Base-by-base conservation (phyloP, 441 rosid species). In the Adansonia madagascariensis region DNA sequence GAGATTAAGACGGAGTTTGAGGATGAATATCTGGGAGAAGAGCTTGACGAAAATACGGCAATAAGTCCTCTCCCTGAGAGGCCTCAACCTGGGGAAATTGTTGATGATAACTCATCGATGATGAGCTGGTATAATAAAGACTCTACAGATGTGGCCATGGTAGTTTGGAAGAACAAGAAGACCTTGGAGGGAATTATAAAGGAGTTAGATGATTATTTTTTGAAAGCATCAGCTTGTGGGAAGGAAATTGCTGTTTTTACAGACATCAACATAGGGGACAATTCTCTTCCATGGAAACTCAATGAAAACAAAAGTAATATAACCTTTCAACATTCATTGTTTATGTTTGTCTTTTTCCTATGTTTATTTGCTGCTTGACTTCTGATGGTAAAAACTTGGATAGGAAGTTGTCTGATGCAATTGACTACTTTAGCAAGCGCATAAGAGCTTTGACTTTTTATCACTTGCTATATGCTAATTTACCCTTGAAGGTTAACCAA, bases 121-220 rank as follows among this genome's bases (percentile, higher is more conserved):
- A 77, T 77, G 82, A 94, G 97, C 89, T 85, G 79, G 83, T 78
- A 62, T 35, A 79, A 92, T 47, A 88, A 85, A 82, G 92, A 85
- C 73, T 80, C 85, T 62, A 79, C 79, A 55, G 85, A 87, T 63
- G 67, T 71, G 82, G 77, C 81, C 67, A 75, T 77, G 87, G 83
- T 73, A 31, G 78, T 73, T 12, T 78, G 83, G 88, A 89, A 86
- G 84, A 80, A 80, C 77, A 91, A 83, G 86, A 90, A 79, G 83
- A 90, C 92, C 64, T 85, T 95, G 88, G 93, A 90, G 78, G 88
- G 87, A 55, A 89, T 95, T 64, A 78, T 86, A 41, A 89, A 86
- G 84, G 92, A 92, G 73, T 83, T 95, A 77, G 99, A 95, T 87
- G 98, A 91, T 77, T 89, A 89, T 84, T 95, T 92, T 88, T 88